Base-by-base conservation (phyloP, 495 filamentous ascomycete genomes). In the Aspergillus sparsus region DNA sequence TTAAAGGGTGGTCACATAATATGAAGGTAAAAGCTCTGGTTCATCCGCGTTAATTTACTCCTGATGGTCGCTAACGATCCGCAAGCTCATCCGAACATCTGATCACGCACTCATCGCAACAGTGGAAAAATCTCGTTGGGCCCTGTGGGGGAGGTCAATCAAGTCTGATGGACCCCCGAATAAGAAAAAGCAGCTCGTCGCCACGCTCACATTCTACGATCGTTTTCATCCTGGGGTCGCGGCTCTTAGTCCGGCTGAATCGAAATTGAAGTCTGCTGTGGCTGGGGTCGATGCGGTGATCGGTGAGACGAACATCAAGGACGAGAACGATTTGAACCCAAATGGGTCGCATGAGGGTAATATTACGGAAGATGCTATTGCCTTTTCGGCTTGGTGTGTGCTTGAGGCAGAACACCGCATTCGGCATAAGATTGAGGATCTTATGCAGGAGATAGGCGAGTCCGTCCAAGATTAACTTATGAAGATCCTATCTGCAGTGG, bases 1-100 rank as follows among this genome's bases (percentile, higher is more conserved):
- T 52, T 2, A 62, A 62, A 35, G 59, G 59, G 7, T 47, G 45
- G 53, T 62, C 59, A 34, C 59, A 62, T 50, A 62, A 52, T 56
- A 55, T 62, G 52, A 62, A 62, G 51, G 58, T 60, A 27, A 59
- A 37, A 5, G 12, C 18, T 7, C 31, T 3, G 11, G 21, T 36
- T 36, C 32, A 35, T 15, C 35, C 12, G 15, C 21, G n/a, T n/a
- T n/a, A n/a, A n/a, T n/a, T n/a, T 15, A 3, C 37, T 18, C 47
- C 44, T n/a, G 16, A 9, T 32, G 10, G 16, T 39, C 9, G 27
- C 4, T 49, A 6, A 15, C 7, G 32, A 34, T 9, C 27, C 9
- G 44, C 9, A 47, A 61, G 59, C 59, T 62, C 13, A 35, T 62
- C 21, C 59, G 59, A 13, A 42, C 41, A 12, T 56, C 52, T 0